Base-by-base conservation (phyloP, 257 asterid species). In the Pogostemon cablin region DNA sequence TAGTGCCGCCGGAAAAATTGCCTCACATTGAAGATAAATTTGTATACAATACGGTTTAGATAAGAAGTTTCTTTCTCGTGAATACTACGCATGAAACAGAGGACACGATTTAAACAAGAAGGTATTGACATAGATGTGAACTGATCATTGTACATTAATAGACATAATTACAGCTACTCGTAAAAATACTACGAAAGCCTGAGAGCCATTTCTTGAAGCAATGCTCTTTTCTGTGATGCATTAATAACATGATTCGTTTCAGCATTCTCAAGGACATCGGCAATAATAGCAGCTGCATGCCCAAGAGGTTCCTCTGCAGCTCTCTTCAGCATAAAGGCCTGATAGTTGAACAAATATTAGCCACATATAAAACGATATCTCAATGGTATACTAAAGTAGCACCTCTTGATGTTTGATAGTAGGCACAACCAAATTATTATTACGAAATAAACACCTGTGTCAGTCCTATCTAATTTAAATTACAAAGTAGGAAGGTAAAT, bases 241-340 rank as follows among this genome's bases (percentile, higher is more conserved):
- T 84, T 91, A 25, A 93, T 93, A 67, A 93, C 92, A 48, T 82
- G 87, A 57, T 57, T 85, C 9, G 97, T 74, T 80, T 93, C 97
- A 6, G 99, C 99, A 72, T 83, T 93, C 80, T 91, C 99, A 20
- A 93, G 93, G 46, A 93, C 96, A 65, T 93, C 96, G 2, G 96
- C 80, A 43, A 93, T 84, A 69, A 93, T 87, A 69, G 99, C 95
- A 66, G 99, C 90, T 47, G 98, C 98, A 68, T 93, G 98, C 47
- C 97, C 98, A 32, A 93, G 97, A 68, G 98, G 97, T 75, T 91
- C 97, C 77, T 91, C 98, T 50, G 95, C 93, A 57, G 98, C 97
- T 84, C 97, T 91, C 87, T 84, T 93, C 76, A 93, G 81, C 98
- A 93, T 90, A 75, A 93, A 93, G 3, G 98, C 98, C 98, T 93